Conservation (phyloP, 805 yeast genomes). For the Suhomyces sp. region DNA sequence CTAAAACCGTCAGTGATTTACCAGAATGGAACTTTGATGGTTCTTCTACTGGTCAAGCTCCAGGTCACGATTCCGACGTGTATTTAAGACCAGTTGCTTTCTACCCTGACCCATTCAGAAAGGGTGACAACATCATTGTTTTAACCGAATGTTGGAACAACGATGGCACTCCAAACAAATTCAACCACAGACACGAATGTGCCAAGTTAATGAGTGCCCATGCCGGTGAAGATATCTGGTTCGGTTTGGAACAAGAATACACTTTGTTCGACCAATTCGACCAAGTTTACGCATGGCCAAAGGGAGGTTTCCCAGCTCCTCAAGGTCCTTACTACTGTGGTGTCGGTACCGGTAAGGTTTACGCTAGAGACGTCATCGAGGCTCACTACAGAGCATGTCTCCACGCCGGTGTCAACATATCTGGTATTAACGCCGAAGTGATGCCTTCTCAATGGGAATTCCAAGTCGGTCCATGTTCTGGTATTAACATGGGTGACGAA, state of each 20-base stretch:
- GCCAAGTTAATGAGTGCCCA: conserved; percentile 94
- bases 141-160: conserved; percentile 96
- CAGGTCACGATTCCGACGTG: conserved; percentile 95
- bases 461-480: conserved; percentile 98
- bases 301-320: conserved; percentile 99
- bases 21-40: conserved; percentile 99
- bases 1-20: conserved; percentile 74
- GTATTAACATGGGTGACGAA: conserved; percentile 96
- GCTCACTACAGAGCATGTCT: conserved; percentile 99
- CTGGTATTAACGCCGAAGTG: conserved; percentile 99
- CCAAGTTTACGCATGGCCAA: conserved; percentile 96
- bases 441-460: conserved; percentile 99
- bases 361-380: conserved; percentile 96
- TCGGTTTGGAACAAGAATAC: conserved; percentile 98
- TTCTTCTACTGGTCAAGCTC: conserved; percentile 97
- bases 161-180: conserved; percentile 98
- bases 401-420: conserved; percentile 83
- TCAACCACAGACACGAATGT: conserved; percentile 97
- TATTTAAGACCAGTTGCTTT: conserved; percentile 93
- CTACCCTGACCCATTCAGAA: conserved; percentile 96
- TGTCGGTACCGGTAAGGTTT: conserved; percentile 98
- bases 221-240: conserved; percentile 83
- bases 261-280: conserved; percentile 91
- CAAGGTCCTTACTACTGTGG: conserved; percentile 99
- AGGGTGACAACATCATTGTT: conserved; percentile 94